Evolutionary conservation across 2,329 filamentous ascomycete genomes (phyloP).

Genomic region (Lachnellula cervina): DNA sequence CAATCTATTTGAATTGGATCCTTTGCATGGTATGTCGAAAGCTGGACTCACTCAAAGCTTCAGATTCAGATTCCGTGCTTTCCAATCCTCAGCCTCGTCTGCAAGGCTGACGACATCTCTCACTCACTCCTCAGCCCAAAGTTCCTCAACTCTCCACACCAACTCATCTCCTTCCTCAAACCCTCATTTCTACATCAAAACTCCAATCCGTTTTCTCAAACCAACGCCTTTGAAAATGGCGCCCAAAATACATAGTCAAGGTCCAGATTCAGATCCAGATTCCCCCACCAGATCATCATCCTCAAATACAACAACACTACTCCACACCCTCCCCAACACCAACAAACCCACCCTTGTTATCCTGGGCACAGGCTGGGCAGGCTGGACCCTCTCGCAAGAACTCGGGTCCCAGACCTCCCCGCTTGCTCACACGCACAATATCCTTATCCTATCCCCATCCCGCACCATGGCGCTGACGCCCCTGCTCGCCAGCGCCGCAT

Average conservation of each 20-base stretch:
- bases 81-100: slow-evolving; percentile 3
- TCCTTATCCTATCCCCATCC: slow-evolving; percentile 39
- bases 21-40: background rate
- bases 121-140: background rate
- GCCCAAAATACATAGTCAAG: background rate
- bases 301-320: background rate
- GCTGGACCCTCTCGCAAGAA: slow-evolving; percentile 35
- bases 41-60: background rate
- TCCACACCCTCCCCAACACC: background rate
- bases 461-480: slow-evolving; percentile 42
- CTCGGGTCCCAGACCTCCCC: slow-evolving; percentile 28
- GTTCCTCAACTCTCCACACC: background rate
- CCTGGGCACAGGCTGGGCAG: slow-evolving; percentile 39
- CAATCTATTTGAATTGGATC: background rate
- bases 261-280: background rate
- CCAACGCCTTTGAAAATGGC: background rate
- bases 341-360: slow-evolving; percentile 20
- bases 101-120: slow-evolving; percentile 1
- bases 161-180: background rate
- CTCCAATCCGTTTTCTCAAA: background rate
- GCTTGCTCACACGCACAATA: slow-evolving; percentile 27
- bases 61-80: background rate
- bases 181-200: background rate
- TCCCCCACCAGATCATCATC: background rate
- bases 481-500: slow-evolving; percentile 40